Evolutionary conservation across 192 early-diverging fungal species (phyloP).

Genomic region (Gigaspora rosea): DNA sequence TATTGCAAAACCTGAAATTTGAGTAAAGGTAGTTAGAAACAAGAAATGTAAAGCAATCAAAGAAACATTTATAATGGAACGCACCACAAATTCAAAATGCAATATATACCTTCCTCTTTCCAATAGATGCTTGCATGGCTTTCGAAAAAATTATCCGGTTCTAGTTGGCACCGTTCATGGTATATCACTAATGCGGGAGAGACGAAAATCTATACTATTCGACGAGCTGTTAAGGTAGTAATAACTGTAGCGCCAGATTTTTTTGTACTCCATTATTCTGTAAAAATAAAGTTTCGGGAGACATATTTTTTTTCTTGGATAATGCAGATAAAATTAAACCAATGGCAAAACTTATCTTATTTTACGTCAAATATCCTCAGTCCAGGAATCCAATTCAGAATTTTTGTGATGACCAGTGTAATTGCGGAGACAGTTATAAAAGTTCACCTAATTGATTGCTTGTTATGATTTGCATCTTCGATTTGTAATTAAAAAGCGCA

Average conservation of each 20-base stretch:
- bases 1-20: too few species aligned
- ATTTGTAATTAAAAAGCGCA: slow-evolving; percentile 24
- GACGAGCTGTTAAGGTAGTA: slow-evolving; percentile 12
- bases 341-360: slow-evolving; percentile 1
- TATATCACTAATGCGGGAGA: neutral
- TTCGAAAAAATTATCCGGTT: too few species aligned
- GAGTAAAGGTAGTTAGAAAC: too few species aligned
- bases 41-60: too few species aligned
- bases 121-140: too few species aligned
- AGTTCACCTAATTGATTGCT: slow-evolving; percentile 7
- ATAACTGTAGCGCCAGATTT: slow-evolving; percentile 12
- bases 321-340: slow-evolving; percentile 20
- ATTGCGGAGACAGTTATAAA: slow-evolving; percentile 25
- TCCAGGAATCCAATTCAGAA: slow-evolving; percentile 26
- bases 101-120: too few species aligned
- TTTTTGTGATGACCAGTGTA: slow-evolving; percentile 23
- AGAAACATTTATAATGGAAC: too few species aligned
- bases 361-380: slow-evolving; percentile 19
- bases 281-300: neutral
- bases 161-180: too few species aligned
- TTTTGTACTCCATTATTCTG: slow-evolving; percentile 7
- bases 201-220: slow-evolving; percentile 12
- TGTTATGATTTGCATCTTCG: slow-evolving; percentile 26
- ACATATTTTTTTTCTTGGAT: slow-evolving; percentile 22
- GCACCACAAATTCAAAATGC: too few species aligned